phyloP scores from a whole-genome alignment of 2,329 filamentous ascomycete species.

The Knufia petricola region DNA sequence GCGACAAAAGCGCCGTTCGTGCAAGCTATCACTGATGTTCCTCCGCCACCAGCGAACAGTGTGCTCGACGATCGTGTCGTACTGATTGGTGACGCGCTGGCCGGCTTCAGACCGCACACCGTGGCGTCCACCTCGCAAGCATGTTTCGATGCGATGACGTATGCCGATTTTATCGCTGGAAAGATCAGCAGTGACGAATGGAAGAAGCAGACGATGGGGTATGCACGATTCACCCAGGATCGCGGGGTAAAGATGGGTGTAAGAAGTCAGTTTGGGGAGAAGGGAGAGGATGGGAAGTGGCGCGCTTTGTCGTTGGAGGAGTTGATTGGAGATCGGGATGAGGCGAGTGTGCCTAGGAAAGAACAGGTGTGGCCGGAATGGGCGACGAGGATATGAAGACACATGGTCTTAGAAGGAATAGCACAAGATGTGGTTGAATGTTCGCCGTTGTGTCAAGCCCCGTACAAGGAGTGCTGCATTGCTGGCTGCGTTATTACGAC shows the following conservation, averaged over 20 bases:
- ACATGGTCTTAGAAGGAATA: too few species aligned
- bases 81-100: conserved; percentile 36
- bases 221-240: conserved; percentile 13
- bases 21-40: conserved; percentile 17
- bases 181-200: conserved; percentile 15
- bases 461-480: too few species aligned
- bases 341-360: conserved; percentile 14
- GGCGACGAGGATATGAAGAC: conserved; percentile 5
- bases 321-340: conserved; percentile 15
- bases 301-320: conserved; percentile 14
- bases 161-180: conserved; percentile 22
- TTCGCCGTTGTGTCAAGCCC: too few species aligned
- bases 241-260: conserved; percentile 15
- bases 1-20: conserved; percentile 35
- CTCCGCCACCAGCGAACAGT: conserved; percentile 5
- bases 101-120: conserved; percentile 37
- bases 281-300: neutral
- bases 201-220: conserved; percentile 20
- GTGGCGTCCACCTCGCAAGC: conserved; percentile 36
- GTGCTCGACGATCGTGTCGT: conserved; percentile 22
- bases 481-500: too few species aligned
- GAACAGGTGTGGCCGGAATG: conserved; percentile 17
- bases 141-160: conserved; percentile 22
- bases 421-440: too few species aligned
- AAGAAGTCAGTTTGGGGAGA: conserved; percentile 12